Conservation (phyloP, 805 yeast genomes). For the Grigorovia transvaalensis region DNA sequence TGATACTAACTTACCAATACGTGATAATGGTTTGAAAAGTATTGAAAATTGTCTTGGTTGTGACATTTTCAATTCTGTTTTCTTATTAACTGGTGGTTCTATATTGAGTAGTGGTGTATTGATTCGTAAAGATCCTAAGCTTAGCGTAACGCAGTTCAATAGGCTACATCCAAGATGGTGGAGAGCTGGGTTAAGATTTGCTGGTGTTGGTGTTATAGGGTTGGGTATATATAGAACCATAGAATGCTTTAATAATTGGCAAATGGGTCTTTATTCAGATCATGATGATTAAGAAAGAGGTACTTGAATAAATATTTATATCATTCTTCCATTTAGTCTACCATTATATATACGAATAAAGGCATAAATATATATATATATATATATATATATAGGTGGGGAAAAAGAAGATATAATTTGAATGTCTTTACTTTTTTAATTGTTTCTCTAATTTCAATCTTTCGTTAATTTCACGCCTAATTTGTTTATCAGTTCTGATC, state of each 20-base stretch:
- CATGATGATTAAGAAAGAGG: not conserved
- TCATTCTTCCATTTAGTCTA: no score
- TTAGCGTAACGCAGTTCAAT: constrained; percentile 26
- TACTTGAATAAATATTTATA: no score
- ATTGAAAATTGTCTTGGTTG: constrained; percentile 52
- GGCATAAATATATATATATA: not conserved
- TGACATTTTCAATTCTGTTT: constrained; percentile 51
- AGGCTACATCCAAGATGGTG: constrained; percentile 49
- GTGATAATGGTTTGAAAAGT: constrained; percentile 1
- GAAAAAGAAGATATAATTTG: not conserved
- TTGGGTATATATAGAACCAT: constrained; percentile 55
- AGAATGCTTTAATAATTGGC: constrained; percentile 27
- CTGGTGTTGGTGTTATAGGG: constrained; percentile 45
- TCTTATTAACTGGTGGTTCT: constrained; percentile 50
- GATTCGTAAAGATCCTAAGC: constrained; percentile 38
- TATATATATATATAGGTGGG: not conserved
- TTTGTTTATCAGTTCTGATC: constrained; percentile 24
- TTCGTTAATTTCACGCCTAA: constrained; percentile 24
- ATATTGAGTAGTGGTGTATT: constrained; percentile 50
- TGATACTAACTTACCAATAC: not conserved
- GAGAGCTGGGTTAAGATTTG: constrained; percentile 40
- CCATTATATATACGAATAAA: no score
- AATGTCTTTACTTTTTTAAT: constrained; percentile 7
- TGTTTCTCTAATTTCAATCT: constrained; percentile 23
- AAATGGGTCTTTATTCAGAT: constrained; percentile 3